Evolutionary conservation across 108 stramenopile species (phyloP), one percentile per base, ranked within the genome.

Genomic region (Conticribra guillardii): DNA sequence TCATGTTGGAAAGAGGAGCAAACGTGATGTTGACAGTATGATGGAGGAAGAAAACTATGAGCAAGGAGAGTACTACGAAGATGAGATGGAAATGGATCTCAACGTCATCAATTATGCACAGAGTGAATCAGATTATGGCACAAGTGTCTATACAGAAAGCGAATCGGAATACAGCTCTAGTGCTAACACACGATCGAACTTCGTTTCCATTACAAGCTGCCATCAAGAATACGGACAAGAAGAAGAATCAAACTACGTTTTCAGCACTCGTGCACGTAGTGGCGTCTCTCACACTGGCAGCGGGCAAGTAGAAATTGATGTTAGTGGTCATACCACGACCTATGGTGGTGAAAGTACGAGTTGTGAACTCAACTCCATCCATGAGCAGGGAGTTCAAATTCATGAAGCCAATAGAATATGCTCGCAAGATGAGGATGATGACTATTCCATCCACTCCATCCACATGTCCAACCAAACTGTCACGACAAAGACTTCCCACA

Each of bases 381-480:
- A 9, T n/a, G 50, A 51, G n/a, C 4, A 22, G 8, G 44, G 44
- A 44, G 44, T 44, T 11, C 8, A 44, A 44, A 44, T 44, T 15
- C 8, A 44, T 11, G 44, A 44, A n/a, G n/a, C 4, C 50, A n/a
- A 23, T 62, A 7, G 2, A 16, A 23, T 30, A 18, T 19, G 16
- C 45, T 34, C 19, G 11, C 18, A 28, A 28, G 46, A 48, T 28
- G 16, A 59, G 3, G 61, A 62, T 15, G 61, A 62, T 46, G 37
- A 41, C 26, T 48, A 48, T 62, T 48, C 46, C 46, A 48, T 62
- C 26, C 22, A 48, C 24, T 62, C 61, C 22, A 27, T 62, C n/a
- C 46, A 22, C 23, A 18, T 19, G 16, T 2, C 44, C 2, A 24
- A 28, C 9, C 5, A 24, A 47, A 3, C 16, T 59, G 29, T 37